Percentiles rank a stretch among this genome's conserved stretches.
Conservation (phyloP, 169 alveolate species). For the Sarcocystis neurona region DNA sequence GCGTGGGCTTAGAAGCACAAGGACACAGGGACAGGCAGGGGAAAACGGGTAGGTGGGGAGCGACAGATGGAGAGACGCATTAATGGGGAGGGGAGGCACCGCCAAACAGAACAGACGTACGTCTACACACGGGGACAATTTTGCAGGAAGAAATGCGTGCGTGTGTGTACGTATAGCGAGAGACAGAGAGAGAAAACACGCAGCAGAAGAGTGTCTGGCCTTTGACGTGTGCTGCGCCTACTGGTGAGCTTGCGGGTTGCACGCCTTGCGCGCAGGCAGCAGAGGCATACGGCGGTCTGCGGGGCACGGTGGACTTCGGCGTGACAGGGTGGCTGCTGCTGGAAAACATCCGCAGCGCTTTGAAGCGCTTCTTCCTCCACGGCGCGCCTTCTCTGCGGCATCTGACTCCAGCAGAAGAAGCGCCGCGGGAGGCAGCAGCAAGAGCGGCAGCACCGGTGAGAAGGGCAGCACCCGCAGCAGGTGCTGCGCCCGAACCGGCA, state of each 20-base stretch:
- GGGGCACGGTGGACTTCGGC: constrained; percentile 29
- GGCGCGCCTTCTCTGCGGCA: not conserved
- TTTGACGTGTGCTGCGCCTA: not conserved
- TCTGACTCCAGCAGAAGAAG: not conserved
- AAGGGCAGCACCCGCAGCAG: no score
- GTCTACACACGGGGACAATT: not conserved
- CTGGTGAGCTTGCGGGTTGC: not conserved
- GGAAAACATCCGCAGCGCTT: constrained; percentile 11
- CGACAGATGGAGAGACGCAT: no score
- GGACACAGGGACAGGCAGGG: no score
- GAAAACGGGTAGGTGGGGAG: no score
- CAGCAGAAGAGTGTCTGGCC: not conserved
- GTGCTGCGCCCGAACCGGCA: no score
- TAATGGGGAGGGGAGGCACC: no score
- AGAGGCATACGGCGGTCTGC: constrained; percentile 26
- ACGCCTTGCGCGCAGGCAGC: constrained; percentile 3
- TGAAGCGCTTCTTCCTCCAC: not conserved
- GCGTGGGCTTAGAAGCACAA: no score
- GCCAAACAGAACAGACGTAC: no score
- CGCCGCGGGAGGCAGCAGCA: not conserved
- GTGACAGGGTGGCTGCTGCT: not conserved
- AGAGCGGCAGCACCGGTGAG: no score
- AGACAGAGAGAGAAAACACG: not conserved
- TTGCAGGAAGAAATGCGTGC: not conserved
- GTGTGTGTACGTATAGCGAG: not conserved